phyloP scores from a whole-genome alignment of 176 grass and related monocot genomes.

The Pharus latifolius region DNA sequence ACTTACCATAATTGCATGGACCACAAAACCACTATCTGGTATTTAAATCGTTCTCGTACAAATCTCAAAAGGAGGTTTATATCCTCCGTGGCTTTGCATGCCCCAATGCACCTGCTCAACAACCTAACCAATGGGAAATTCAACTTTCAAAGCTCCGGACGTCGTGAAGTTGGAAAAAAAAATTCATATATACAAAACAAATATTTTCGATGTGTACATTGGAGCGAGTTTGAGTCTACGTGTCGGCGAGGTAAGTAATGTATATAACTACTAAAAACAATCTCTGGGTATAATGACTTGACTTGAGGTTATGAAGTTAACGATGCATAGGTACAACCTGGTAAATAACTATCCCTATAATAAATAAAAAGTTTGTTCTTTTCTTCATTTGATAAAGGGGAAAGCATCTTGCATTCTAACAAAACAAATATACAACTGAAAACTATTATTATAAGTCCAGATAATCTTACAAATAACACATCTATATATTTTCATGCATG shows the following conservation, averaged over 20 bases:
- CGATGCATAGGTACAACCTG: not conserved
- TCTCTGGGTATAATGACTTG: no score
- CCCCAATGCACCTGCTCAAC: conserved; percentile 4
- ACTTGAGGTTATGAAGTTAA: no score
- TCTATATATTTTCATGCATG: not conserved
- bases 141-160: not conserved
- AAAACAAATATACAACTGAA: not conserved
- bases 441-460: not conserved
- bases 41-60: conserved; percentile 26
- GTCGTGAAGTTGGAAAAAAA: not conserved
- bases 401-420: not conserved
- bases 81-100: not conserved
- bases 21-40: conserved; percentile 37
- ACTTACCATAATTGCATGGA: conserved; percentile 32
- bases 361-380: not conserved
- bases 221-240: accelerated
- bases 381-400: not conserved
- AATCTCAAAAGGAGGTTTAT: conserved; percentile 37
- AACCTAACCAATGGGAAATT: not conserved
- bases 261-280: no score
- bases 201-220: no score
- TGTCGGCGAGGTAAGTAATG: not conserved
- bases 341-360: not conserved
- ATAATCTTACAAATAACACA: not conserved
- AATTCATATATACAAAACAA: no score